Conservation (phyloP, 768 basidiomycete genomes). For the Boletus barrowsii region DNA sequence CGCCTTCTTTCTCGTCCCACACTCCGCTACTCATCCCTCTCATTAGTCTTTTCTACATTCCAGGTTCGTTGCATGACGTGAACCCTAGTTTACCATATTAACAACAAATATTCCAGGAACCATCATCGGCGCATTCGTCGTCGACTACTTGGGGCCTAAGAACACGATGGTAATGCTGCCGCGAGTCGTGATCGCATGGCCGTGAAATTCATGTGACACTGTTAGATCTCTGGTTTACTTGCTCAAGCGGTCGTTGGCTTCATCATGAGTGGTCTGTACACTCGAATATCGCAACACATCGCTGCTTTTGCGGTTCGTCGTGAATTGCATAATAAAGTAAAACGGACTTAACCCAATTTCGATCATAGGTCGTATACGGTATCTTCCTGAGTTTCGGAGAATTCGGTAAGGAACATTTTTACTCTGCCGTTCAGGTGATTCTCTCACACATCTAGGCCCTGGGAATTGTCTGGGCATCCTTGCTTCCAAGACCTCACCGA, state of each 20-base stretch:
- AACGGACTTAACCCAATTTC: neutral
- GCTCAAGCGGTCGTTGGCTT: slow-evolving; percentile 76
- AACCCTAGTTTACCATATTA: slow-evolving; percentile 2
- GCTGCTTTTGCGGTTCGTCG: slow-evolving; percentile 68
- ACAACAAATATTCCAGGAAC: slow-evolving; percentile 40
- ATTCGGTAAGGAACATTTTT: slow-evolving; percentile 46
- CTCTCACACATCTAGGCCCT: slow-evolving; percentile 45
- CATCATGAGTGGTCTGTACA: slow-evolving; percentile 84
- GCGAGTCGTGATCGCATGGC: neutral
- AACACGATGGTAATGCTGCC: slow-evolving; percentile 55
- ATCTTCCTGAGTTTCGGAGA: slow-evolving; percentile 90
- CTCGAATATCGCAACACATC: slow-evolving; percentile 55
- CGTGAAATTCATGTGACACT: neutral
- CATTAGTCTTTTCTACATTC: slow-evolving; percentile 61
- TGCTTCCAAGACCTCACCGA: slow-evolving; percentile 82
- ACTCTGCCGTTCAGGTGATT: neutral
- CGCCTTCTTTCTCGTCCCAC: slow-evolving; percentile 15
- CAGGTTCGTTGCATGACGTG: slow-evolving; percentile 33
- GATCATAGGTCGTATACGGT: slow-evolving; percentile 72
- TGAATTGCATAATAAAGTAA: neutral
- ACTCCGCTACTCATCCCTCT: slow-evolving; percentile 2
- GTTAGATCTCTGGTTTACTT: slow-evolving; percentile 63
- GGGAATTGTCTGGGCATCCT: slow-evolving; percentile 86
- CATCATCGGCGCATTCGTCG: slow-evolving; percentile 67
- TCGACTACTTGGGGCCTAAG: slow-evolving; percentile 76